These are phyloP conservation scores for Laburnicola sp. DNA, from an alignment of 2,329 filamentous ascomycete species.

Conservation along the genomic window DNA sequence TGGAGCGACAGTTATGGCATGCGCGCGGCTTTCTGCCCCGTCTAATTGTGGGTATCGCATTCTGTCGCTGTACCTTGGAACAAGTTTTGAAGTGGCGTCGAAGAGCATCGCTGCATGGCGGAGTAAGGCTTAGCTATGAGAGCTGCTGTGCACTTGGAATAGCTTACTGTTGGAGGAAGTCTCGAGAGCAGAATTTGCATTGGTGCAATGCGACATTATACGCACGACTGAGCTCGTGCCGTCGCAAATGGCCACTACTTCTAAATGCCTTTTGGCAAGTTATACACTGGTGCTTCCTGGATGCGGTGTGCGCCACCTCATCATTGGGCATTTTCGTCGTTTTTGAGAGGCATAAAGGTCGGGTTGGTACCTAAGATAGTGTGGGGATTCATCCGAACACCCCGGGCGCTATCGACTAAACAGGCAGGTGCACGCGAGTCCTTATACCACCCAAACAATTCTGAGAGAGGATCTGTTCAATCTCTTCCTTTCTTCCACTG, in stretches of 20 bases:
- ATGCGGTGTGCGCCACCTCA: not conserved
- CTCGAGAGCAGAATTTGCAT: constrained; percentile 10
- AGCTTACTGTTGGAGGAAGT: constrained; percentile 9
- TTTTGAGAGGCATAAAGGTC: no score
- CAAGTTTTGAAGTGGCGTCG: constrained; percentile 13
- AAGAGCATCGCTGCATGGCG: constrained; percentile 13
- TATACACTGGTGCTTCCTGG: not conserved
- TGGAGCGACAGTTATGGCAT: constrained; percentile 6
- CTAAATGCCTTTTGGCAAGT: constrained; percentile 5
- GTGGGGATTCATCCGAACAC: no score
- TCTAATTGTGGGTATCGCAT: not conserved
- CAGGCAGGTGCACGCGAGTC: no score
- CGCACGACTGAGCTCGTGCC: constrained; percentile 13
- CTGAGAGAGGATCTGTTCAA: no score
- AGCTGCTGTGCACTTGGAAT: not conserved
- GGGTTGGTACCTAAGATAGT: no score
- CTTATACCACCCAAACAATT: no score
- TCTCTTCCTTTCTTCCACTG: no score
- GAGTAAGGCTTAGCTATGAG: not conserved
- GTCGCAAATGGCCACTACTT: constrained; percentile 11
- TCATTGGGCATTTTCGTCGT: not conserved
- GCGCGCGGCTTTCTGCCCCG: constrained; percentile 10
- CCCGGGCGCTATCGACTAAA: no score
- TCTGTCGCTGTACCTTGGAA: not conserved
- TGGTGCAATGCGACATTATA: not conserved